These are phyloP conservation scores for Citropsis articulata DNA, from an alignment of 345 rosid genomes.

Conservation along the genomic window DNA sequence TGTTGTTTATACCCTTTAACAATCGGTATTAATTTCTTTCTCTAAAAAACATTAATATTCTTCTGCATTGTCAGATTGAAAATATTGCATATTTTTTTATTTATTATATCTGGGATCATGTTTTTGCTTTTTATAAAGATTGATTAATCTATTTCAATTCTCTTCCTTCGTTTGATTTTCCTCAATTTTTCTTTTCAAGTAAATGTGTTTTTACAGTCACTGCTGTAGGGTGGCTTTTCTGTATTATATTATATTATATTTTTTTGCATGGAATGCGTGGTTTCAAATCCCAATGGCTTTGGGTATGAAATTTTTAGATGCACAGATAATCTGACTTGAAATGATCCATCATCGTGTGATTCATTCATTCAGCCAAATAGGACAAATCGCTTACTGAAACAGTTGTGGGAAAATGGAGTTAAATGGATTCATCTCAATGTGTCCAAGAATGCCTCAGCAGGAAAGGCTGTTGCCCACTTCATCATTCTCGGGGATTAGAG, in stretches of 20 bases:
- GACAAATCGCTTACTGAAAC: not conserved
- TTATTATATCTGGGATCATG: not conserved
- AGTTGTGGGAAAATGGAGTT: constrained; percentile 9
- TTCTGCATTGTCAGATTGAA: not conserved
- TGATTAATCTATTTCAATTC: not conserved
- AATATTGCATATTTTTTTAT: not conserved
- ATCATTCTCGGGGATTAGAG: constrained; percentile 32
- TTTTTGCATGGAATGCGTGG: not conserved
- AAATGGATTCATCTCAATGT: constrained; percentile 7
- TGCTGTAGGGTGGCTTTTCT: not conserved
- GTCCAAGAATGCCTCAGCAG: constrained; percentile 19
- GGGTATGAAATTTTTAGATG: not conserved
- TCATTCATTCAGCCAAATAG: constrained; percentile 1
- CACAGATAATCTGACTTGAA: constrained; percentile 4
- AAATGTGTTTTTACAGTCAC: not conserved
- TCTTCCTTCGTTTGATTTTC: not conserved
- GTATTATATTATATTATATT: not conserved
- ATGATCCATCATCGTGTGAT: not conserved
- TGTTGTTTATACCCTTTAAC: not conserved
- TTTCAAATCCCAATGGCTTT: constrained; percentile 1
- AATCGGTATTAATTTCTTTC: not conserved
- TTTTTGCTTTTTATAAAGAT: not conserved
- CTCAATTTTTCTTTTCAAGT: not conserved
- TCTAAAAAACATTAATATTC: not conserved
- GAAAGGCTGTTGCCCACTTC: constrained; percentile 28